Evolutionary conservation across 352 stramenopile species (phyloP).

Genomic region (Globisporangium megalacanthum): DNA sequence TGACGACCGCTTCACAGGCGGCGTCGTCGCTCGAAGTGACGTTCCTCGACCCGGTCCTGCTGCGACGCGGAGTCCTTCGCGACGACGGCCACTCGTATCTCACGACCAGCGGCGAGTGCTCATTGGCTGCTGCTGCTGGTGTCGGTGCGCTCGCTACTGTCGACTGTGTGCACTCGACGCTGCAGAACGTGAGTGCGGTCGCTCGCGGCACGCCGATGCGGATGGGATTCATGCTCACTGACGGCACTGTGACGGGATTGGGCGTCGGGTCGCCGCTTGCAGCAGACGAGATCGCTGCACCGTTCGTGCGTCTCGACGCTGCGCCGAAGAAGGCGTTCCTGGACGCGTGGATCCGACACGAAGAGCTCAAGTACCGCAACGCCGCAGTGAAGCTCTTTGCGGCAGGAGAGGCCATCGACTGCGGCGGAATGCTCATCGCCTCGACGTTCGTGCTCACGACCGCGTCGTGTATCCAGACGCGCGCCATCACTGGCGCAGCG

Average conservation of each 20-base stretch:
- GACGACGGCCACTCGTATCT: background rate
- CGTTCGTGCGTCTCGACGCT: background rate
- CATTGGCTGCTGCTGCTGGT: too few species aligned
- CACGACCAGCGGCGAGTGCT: background rate
- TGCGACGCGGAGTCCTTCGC: background rate
- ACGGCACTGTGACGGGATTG: background rate
- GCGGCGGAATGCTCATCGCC: slow-evolving; percentile 7
- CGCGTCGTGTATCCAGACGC: slow-evolving; percentile 1
- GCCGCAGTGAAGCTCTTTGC: background rate
- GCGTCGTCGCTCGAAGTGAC: background rate
- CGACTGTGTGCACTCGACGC: background rate
- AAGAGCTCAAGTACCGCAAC: background rate
- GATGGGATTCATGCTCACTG: slow-evolving; percentile 1
- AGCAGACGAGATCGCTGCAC: background rate
- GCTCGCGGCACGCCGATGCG: background rate
- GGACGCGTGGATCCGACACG: background rate
- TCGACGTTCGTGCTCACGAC: slow-evolving; percentile 7
- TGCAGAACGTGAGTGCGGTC: background rate
- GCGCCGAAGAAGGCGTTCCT: background rate
- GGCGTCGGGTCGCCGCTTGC: background rate
- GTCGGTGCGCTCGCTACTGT: background rate
- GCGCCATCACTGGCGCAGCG: background rate
- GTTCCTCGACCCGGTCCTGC: slow-evolving; percentile 5
- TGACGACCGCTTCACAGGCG: too few species aligned
- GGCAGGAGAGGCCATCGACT: background rate